Evolutionary conservation across 306 rosid genomes (phyloP), one percentile per base, ranked within the genome.

Genomic region (Ziziphus jujuba): DNA sequence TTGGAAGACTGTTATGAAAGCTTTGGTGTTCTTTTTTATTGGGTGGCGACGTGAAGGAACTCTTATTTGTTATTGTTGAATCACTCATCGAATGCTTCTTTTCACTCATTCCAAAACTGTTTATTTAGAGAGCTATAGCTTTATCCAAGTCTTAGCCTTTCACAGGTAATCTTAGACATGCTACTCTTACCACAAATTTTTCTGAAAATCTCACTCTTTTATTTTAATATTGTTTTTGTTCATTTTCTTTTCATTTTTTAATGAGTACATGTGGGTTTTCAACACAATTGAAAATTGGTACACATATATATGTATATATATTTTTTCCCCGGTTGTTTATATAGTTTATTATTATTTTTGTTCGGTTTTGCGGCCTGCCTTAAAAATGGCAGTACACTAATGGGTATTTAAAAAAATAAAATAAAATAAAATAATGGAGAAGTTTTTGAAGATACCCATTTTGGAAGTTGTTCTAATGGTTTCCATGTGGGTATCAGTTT

Each of bases 221-320:
- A 19, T 59, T 69, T 33, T 23, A 61, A 44, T 14, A 56, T 67
- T 36, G 17, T 60, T 47, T 40, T 35, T 49, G 1, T 45, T 17
- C n/a, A 64, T 63, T 23, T 5, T 59, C 53, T 31, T 8, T 40
- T 24, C 59, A 40, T 71, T 65, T 43, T 54, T 19, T 76, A 61
- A 64, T 38, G 66, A 65, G 54, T 44, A 33, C 87, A 68, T 80
- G 86, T 79, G 84, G 75, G 45, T 40, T 2, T 6, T 40, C 45
- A 2, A 40, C 12, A 40, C 45, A 40, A 40, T 40, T 10, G 45
- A 40, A 40, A 38, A 40, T 8, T 40, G 45, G 33, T 28, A 28
- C n/a, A n/a, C n/a, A n/a, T n/a, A n/a, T n/a, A n/a, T n/a, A n/a
- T n/a, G n/a, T n/a, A n/a, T n/a, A n/a, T n/a, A n/a, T n/a, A n/a